Base-by-base conservation (phyloP, 2,329 filamentous ascomycete species). In the Fusarium gaditjirri region DNA sequence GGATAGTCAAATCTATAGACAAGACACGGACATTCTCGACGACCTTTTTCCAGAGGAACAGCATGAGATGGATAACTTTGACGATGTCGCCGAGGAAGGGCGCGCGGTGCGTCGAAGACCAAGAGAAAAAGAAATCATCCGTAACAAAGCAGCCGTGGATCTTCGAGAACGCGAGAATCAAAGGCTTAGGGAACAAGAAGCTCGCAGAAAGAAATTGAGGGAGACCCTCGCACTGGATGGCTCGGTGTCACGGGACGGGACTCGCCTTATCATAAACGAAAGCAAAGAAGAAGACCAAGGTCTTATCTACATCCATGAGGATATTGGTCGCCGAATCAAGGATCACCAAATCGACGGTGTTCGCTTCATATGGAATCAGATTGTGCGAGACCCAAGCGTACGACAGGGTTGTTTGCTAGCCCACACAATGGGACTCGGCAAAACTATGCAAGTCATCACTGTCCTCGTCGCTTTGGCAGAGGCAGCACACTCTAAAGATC, bases 341-440 rank as follows among this genome's bases (percentile, higher is more conserved):
- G 85, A 89, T 13, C 94, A 97, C 80, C 95, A 98, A 77, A 85
- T 97, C 50, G 86, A 89, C 2, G 95, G 95, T 3, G 89, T 97
- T 25, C 91, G 91, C 16, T 97, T 97, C 80, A 88, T 98, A 85
- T 98, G 95, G 94, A 91, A 94, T 73, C 92, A 95, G 71, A 84
- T 97, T 47, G 88, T 95, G 10, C 86, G 87, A 36, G 87, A 90
- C 61, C 79, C 84, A 4, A 83, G 86, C 8, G 83, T 84, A 9
- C 86, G 86, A 23, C 91, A 94, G 80, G 94, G 94, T 5, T 97
- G 93, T 77, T 86, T 97, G 17, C 85, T 97, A 25, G 93, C 94
- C 10, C 94, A 97, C 79, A 94, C 93, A 1, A 97, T 97, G 94
- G 95, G 95, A 3, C 83, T 97, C 5, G 94, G 94, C 21, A 98